phyloP scores from a whole-genome alignment of 2,329 filamentous ascomycete genomes.

The Microsporum ferrugineum region DNA sequence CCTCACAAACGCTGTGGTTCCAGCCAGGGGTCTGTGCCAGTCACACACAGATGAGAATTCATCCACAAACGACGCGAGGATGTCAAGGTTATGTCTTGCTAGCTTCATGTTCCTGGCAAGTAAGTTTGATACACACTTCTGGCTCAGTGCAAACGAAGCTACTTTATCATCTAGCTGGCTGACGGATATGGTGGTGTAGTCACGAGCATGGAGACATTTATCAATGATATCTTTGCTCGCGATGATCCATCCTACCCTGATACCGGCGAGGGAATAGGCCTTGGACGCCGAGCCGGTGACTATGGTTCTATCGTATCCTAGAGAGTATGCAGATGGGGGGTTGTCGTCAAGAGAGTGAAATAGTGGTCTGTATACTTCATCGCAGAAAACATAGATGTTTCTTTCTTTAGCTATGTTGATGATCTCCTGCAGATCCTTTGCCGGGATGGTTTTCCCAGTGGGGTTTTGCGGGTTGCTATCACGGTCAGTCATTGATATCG shows the following conservation, averaged over 20 bases:
- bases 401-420: constrained; percentile 52
- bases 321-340: constrained; percentile 57
- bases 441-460: constrained; percentile 60
- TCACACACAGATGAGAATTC: constrained; percentile 51
- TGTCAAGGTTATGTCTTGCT: constrained; percentile 53
- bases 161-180: constrained; percentile 69
- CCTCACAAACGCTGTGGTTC: constrained; percentile 67
- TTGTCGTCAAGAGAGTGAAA: constrained; percentile 54
- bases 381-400: constrained; percentile 56
- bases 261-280: constrained; percentile 69
- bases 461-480: constrained; percentile 70
- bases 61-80: constrained; percentile 58
- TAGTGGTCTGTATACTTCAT: constrained; percentile 76
- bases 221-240: constrained; percentile 53
- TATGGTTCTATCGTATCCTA: constrained; percentile 60
- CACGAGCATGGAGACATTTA: constrained; percentile 52
- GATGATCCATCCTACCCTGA: constrained; percentile 73
- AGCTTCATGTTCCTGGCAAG: constrained; percentile 54
- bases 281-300: constrained; percentile 75
- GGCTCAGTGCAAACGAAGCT: constrained; percentile 60
- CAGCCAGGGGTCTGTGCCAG: constrained; percentile 65
- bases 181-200: constrained; percentile 80
- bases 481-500: constrained; percentile 35
- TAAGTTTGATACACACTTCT: constrained; percentile 51
- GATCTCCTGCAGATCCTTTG: constrained; percentile 48